Conservation (phyloP, 2,329 filamentous ascomycete genomes). For the Aspergillus jensenii region DNA sequence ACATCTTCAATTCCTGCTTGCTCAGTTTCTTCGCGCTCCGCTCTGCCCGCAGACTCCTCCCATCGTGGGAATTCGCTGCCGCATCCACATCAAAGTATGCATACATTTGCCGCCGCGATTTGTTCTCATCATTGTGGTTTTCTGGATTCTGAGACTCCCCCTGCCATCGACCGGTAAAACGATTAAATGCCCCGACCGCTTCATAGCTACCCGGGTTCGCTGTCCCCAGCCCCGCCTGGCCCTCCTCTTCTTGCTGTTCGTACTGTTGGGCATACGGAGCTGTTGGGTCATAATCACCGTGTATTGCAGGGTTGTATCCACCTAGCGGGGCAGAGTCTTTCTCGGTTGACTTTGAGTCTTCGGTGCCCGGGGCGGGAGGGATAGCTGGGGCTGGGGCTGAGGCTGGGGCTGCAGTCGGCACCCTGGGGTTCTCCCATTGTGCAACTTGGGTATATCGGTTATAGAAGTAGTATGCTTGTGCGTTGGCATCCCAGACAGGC, state of each 20-base stretch:
- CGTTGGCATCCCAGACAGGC: conserved; percentile 69
- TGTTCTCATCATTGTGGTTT: conserved; percentile 81
- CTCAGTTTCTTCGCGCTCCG: conserved; percentile 78
- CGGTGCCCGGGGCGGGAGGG: conserved; percentile 20
- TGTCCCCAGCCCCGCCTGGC: conserved; percentile 30
- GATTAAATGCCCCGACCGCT: conserved; percentile 79
- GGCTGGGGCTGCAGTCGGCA: conserved; percentile 48
- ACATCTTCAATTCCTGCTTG: conserved; percentile 84
- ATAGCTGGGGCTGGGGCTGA: not conserved
- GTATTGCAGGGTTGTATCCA: conserved; percentile 93
- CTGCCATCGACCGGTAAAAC: conserved; percentile 85
- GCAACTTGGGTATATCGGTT: conserved; percentile 73
- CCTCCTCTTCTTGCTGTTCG: conserved; percentile 34
- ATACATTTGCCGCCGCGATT: conserved; percentile 83
- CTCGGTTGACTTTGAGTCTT: conserved; percentile 26
- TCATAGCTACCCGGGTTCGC: conserved; percentile 58
- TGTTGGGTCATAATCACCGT: conserved; percentile 93
- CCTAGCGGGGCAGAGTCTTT: conserved; percentile 50
- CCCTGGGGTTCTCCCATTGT: conserved; percentile 85
- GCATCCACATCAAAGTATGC: conserved; percentile 96
- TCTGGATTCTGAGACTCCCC: conserved; percentile 66
- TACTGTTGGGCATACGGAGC: conserved; percentile 82
- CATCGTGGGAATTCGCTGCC: conserved; percentile 86
- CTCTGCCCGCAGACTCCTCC: conserved; percentile 87
- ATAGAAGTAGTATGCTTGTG: conserved; percentile 76